phyloP scores from a whole-genome alignment of 441 rosid genomes.

The Mallotus repandus region DNA sequence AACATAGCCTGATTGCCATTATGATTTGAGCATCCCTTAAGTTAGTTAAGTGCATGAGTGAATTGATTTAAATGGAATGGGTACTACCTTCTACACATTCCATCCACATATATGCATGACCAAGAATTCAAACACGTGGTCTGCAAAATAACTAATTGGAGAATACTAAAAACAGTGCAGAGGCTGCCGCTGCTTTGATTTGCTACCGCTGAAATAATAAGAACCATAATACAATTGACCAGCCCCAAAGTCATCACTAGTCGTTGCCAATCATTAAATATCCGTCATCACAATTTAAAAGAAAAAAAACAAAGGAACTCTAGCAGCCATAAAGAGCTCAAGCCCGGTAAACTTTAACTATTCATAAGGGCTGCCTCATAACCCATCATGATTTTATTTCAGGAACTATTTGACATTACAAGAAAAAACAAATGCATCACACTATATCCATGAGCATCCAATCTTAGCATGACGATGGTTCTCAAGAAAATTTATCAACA shows the following conservation, averaged over 20 bases:
- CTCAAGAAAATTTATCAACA: constrained; percentile 1
- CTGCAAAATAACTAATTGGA: neutral
- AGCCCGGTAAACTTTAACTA: neutral
- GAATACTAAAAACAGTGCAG: no score
- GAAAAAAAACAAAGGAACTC: neutral
- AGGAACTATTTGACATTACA: neutral
- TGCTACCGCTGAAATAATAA: neutral
- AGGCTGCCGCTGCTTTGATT: neutral
- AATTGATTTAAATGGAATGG: neutral
- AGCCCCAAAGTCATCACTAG: neutral
- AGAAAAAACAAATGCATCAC: neutral
- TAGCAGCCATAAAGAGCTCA: neutral
- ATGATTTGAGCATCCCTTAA: neutral
- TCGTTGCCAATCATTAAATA: neutral
- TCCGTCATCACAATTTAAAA: neutral
- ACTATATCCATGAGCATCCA: neutral
- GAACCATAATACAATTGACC: neutral
- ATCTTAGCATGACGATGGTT: neutral
- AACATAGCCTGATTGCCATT: neutral
- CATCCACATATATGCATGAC: neutral
- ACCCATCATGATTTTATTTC: neutral
- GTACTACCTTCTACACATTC: neutral
- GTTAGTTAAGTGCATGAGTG: neutral
- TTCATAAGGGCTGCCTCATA: neutral
- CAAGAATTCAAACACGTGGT: neutral